Evolutionary conservation across 164 flowering plant genomes (phyloP).

Genomic region (Umbellularia californica): DNA sequence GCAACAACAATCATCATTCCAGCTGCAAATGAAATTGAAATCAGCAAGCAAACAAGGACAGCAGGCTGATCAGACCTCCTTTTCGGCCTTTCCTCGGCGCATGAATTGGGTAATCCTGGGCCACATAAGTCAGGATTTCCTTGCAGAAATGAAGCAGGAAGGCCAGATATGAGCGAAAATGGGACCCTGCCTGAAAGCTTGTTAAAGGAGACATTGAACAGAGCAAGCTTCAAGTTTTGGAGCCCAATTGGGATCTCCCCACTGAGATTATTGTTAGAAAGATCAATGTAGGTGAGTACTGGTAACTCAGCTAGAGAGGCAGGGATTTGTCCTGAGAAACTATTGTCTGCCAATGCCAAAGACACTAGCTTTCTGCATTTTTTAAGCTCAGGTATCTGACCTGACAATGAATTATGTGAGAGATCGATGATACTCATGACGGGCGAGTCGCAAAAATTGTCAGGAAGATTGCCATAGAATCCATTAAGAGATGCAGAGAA

Average conservation of each 20-base stretch:
- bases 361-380: slow-evolving; percentile 71
- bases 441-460: slow-evolving; percentile 74
- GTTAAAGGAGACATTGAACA: slow-evolving; percentile 85
- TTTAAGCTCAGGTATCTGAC: slow-evolving; percentile 57
- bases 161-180: slow-evolving; percentile 54
- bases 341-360: slow-evolving; percentile 66
- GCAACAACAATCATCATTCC: slow-evolving; percentile 33
- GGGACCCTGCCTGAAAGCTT: slow-evolving; percentile 75
- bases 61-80: slow-evolving; percentile 23
- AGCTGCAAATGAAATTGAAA: slow-evolving; percentile 42
- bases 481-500: slow-evolving; percentile 76
- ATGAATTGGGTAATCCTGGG: slow-evolving; percentile 61
- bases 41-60: slow-evolving; percentile 35
- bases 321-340: slow-evolving; percentile 64
- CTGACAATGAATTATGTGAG: slow-evolving; percentile 68
- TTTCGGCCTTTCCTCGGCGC: slow-evolving; percentile 30
- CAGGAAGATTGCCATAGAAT: slow-evolving; percentile 69
- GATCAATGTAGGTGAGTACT: slow-evolving; percentile 85
- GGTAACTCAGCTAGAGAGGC: slow-evolving; percentile 62
- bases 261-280: slow-evolving; percentile 71
- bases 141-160: slow-evolving; percentile 76
- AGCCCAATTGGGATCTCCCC: slow-evolving; percentile 68
- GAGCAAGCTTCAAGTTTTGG: slow-evolving; percentile 79
- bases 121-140: slow-evolving; percentile 83
- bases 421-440: slow-evolving; percentile 75